Evolutionary conservation across 345 rosid genomes (phyloP).

Genomic region (Eucalyptus pauciflora): DNA sequence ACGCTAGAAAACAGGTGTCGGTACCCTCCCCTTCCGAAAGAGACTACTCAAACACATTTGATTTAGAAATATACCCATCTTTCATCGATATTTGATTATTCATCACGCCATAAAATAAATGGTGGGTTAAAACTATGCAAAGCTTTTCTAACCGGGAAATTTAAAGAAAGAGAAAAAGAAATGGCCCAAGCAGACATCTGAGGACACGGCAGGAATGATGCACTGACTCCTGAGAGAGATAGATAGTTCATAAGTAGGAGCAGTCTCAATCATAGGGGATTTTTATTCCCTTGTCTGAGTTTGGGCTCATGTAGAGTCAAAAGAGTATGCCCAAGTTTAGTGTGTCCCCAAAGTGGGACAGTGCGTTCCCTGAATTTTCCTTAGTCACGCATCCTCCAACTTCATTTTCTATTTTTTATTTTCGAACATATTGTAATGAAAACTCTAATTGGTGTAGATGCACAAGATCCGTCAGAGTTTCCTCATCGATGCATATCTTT

Average conservation of each 20-base stretch:
- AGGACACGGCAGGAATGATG: neutral
- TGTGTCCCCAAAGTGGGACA: constrained; percentile 19
- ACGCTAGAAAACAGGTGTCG: neutral
- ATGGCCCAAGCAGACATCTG: neutral
- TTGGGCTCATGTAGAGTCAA: neutral
- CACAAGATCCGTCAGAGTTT: neutral
- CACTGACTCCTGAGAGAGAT: neutral
- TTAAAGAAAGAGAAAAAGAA: neutral
- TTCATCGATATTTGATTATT: neutral
- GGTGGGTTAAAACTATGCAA: neutral
- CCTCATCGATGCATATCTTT: neutral
- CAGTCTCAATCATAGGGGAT: neutral
- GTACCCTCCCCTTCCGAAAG: neutral
- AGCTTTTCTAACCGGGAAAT: neutral
- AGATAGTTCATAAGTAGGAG: neutral
- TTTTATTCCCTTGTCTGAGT: neutral
- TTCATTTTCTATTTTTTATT: neutral
- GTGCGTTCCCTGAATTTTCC: neutral
- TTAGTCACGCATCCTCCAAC: neutral
- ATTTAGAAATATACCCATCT: neutral
- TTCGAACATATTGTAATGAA: neutral
- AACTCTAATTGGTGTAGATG: neutral
- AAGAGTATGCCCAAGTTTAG: neutral
- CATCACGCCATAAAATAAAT: neutral
- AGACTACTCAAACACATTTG: neutral